Evolutionary conservation across 148 eudicot genomes (phyloP).

Genomic region (Diospyros kaki): DNA sequence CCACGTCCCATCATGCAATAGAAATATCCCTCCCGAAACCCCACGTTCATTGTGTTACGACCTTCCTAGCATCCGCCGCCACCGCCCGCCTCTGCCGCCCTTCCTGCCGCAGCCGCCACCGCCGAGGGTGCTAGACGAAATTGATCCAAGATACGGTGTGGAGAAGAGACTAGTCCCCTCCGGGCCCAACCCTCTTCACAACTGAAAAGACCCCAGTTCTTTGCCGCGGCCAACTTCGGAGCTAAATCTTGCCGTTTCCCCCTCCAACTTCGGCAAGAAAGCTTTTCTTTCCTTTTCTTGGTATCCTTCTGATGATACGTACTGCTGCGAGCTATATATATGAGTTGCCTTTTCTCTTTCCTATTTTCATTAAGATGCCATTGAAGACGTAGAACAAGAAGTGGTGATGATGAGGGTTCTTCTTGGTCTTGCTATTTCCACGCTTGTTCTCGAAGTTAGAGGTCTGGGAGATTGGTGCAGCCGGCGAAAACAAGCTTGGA

Average conservation of each 20-base stretch:
- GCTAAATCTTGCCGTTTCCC: background rate
- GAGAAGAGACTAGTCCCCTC: constrained; percentile 84
- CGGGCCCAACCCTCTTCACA: constrained; percentile 94
- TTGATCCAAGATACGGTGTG: constrained; percentile 82
- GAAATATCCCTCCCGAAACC: constrained; percentile 20
- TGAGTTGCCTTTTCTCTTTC: too few relatives aligned
- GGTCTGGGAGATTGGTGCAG: background rate
- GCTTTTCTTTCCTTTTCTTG: background rate
- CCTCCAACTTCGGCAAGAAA: background rate
- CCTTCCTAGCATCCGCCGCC: constrained; percentile 30
- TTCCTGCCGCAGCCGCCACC: constrained; percentile 6
- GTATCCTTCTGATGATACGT: background rate
- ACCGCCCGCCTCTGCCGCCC: constrained; percentile 26
- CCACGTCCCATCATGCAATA: constrained; percentile 24
- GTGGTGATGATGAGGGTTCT: too few relatives aligned
- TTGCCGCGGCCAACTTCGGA: background rate
- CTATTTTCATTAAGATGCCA: too few relatives aligned
- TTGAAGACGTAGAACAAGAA: too few relatives aligned
- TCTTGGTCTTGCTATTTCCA: background rate
- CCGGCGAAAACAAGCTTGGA: background rate
- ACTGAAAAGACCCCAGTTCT: constrained; percentile 25
- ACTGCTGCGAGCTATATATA: too few relatives aligned
- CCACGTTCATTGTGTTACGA: constrained; percentile 36
- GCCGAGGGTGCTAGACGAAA: constrained; percentile 23
- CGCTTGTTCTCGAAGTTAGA: background rate